Conservation (phyloP, 352 stramenopile genomes). For the Globisporangium yorkense region DNA sequence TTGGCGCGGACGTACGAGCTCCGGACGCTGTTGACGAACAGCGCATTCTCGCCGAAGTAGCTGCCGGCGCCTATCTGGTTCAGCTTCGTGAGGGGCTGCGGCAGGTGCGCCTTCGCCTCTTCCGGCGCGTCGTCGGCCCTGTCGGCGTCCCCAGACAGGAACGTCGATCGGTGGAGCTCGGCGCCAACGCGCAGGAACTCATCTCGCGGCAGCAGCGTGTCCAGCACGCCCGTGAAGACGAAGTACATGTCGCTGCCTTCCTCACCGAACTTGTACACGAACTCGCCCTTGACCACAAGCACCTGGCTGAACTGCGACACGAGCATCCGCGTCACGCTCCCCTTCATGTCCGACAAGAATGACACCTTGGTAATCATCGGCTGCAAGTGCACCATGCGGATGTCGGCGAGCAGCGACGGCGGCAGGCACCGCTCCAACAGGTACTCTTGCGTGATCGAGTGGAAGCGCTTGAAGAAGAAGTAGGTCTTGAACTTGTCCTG, state of each 20-base stretch:
- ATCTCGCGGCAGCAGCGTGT: constrained; percentile 36
- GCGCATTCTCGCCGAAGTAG: constrained; percentile 65
- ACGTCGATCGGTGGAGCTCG: constrained; percentile 15
- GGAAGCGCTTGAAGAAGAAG: constrained; percentile 69
- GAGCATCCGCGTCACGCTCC: constrained; percentile 55
- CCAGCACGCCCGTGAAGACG: constrained; percentile 55
- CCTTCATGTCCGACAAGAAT: constrained; percentile 52
- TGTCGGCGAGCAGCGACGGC: constrained; percentile 60
- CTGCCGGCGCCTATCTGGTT: constrained; percentile 42
- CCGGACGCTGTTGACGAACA: constrained; percentile 61
- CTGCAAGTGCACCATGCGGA: constrained; percentile 57
- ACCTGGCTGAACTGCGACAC: constrained; percentile 65
- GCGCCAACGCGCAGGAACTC: constrained; percentile 23
- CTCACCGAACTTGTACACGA: constrained; percentile 57
- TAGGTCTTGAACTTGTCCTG: constrained; percentile 53
- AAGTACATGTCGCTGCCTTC: constrained; percentile 74
- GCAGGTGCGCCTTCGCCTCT: neutral
- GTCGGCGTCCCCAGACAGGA: constrained; percentile 1
- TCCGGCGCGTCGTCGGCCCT: neutral
- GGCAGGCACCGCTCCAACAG: constrained; percentile 55
- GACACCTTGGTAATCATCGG: constrained; percentile 67
- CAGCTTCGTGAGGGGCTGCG: constrained; percentile 31
- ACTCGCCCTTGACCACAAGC: constrained; percentile 53
- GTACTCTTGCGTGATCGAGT: constrained; percentile 70
- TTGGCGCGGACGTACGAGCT: constrained; percentile 46